Percentiles rank a stretch among this genome's conserved stretches.
Evolutionary conservation across 805 yeast genomes (phyloP).

Genomic region (Myxozyma sirexii): DNA sequence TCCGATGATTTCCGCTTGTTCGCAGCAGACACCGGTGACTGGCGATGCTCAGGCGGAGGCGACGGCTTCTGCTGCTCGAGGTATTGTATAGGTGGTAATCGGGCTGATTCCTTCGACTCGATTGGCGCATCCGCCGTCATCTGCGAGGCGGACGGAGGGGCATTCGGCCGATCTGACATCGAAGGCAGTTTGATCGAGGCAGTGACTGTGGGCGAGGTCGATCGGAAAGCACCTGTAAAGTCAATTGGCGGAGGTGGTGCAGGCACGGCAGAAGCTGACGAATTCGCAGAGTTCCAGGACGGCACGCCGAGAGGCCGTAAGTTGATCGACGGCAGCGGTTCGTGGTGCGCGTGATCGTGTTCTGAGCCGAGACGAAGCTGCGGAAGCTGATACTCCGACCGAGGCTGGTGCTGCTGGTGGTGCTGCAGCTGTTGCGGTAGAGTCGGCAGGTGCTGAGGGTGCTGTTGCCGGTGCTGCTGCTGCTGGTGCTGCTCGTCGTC

Average conservation of each 20-base stretch:
- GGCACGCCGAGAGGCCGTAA: constrained; percentile 7
- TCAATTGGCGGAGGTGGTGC: constrained; percentile 40
- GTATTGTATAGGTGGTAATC: constrained; percentile 23
- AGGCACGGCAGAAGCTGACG: constrained; percentile 8
- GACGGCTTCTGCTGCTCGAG: constrained; percentile 4
- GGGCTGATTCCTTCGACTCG: constrained; percentile 11
- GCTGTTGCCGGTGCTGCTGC: neutral
- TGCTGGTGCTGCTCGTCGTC: constrained; percentile 13
- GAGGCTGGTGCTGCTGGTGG: constrained; percentile 7
- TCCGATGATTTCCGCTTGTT: constrained; percentile 2
- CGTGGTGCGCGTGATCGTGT: constrained; percentile 8
- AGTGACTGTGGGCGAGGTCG: constrained; percentile 15
- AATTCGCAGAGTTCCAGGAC: constrained; percentile 6
- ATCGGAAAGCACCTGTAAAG: constrained; percentile 46
- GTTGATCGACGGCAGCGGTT: neutral
- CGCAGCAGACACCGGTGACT: constrained; percentile 6
- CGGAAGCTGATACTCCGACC: constrained; percentile 6
- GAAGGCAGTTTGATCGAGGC: constrained; percentile 23
- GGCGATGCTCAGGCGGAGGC: constrained; percentile 6
- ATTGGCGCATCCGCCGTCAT: neutral
- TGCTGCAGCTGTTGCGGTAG: constrained; percentile 9
- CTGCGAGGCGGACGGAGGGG: constrained; percentile 7
- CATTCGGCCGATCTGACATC: constrained; percentile 12
- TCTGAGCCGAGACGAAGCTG: constrained; percentile 7
- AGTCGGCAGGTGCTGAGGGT: neutral